Conservation (phyloP, 225 moss, liverwort and hornwort species). For the Marchantia paleacea region DNA sequence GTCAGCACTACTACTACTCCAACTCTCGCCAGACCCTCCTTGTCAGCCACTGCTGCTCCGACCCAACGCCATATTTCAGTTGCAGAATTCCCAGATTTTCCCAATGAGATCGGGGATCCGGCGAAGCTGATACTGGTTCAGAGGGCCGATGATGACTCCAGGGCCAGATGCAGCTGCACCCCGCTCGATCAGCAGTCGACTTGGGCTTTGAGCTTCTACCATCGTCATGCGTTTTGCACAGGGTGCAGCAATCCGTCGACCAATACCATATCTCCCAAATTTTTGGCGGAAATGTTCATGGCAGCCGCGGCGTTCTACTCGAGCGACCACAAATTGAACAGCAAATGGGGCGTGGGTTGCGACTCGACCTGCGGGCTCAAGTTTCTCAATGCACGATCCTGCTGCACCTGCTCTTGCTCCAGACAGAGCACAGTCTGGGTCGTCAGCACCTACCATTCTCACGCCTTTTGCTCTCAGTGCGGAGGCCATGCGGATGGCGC, state of each 20-base stretch:
- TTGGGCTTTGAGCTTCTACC: conserved; percentile 64
- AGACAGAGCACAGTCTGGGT: conserved; percentile 44
- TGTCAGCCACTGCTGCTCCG: not conserved
- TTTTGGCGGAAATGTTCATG: conserved; percentile 63
- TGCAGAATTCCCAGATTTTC: conserved; percentile 52
- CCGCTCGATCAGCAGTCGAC: conserved; percentile 43
- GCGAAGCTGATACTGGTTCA: conserved; percentile 54
- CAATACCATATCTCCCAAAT: conserved; percentile 36
- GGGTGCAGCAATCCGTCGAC: conserved; percentile 60
- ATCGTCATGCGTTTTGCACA: conserved; percentile 65
- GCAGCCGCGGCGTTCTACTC: conserved; percentile 62
- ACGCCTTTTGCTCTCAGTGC: conserved; percentile 62
- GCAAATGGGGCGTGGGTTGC: conserved; percentile 53
- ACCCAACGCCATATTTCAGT: conserved; percentile 8
- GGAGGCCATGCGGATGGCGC: conserved; percentile 54
- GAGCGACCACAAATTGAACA: conserved; percentile 36
- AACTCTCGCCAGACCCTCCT: not conserved
- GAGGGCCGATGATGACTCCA: conserved; percentile 52
- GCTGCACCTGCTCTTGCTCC: conserved; percentile 50
- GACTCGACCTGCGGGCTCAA: conserved; percentile 62
- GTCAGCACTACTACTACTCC: not conserved
- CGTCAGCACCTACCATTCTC: conserved; percentile 66
- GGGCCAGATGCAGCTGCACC: conserved; percentile 48
- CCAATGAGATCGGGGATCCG: conserved; percentile 51
- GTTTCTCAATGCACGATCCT: conserved; percentile 41